Conservation (phyloP, 2,329 filamentous ascomycete species). For the Myriangium duriaei region DNA sequence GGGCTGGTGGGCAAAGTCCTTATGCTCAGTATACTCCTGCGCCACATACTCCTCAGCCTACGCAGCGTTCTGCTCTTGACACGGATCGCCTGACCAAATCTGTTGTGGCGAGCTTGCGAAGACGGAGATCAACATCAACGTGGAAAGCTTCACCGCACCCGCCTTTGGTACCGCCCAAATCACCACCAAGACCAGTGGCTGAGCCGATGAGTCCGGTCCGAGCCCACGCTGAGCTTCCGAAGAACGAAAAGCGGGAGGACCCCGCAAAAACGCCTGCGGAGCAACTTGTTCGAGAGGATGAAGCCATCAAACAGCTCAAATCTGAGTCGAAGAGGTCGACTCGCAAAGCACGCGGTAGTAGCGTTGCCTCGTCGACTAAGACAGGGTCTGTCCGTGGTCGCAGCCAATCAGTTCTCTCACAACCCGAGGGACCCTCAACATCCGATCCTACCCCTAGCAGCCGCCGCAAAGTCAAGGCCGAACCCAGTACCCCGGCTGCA, state of each 20-base stretch:
- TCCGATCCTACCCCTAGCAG: slow-evolving; percentile 27
- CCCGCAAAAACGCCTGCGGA: background rate
- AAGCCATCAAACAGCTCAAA: slow-evolving; percentile 3
- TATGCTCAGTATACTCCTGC: slow-evolving; percentile 14
- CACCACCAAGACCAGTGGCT: slow-evolving; percentile 16
- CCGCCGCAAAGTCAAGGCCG: slow-evolving; percentile 31
- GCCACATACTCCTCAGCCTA: slow-evolving; percentile 17
- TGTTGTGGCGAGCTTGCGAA: slow-evolving; percentile 3
- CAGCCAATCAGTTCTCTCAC: slow-evolving; percentile 37
- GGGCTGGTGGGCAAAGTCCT: slow-evolving; percentile 8
- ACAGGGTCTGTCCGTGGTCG: slow-evolving; percentile 32
- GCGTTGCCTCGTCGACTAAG: slow-evolving; percentile 35
- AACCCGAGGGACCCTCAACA: slow-evolving; percentile 28
- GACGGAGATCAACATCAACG: slow-evolving; percentile 10
- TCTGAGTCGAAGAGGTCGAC: slow-evolving; percentile 7
- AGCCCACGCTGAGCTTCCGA: slow-evolving; percentile 3
- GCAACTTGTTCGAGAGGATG: background rate
- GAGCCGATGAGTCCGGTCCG: slow-evolving; percentile 23
- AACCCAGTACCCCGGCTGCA: slow-evolving; percentile 34
- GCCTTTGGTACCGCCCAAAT: slow-evolving; percentile 15
- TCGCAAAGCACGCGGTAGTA: slow-evolving; percentile 23
- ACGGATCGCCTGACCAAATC: slow-evolving; percentile 6
- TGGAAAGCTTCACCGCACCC: slow-evolving; percentile 20
- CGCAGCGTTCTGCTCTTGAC: background rate
- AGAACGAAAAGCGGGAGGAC: background rate